Conservation (phyloP, 768 basidiomycete species). For the Epithele typhae region DNA sequence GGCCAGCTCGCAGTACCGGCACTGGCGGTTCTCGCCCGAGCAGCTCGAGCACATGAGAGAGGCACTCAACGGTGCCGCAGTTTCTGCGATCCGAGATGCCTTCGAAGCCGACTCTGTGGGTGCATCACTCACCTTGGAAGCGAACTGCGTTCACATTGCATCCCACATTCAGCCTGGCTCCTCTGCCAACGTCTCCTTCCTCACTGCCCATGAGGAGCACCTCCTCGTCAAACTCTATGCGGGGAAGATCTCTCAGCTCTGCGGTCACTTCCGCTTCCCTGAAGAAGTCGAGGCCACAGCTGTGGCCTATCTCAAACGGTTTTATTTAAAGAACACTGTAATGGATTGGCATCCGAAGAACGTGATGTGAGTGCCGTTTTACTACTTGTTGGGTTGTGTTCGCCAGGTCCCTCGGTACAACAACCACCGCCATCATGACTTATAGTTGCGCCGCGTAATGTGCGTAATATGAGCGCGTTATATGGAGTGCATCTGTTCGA, state of each 20-base stretch:
- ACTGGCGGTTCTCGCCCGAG: slow-evolving; percentile 85
- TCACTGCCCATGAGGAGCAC: slow-evolving; percentile 79
- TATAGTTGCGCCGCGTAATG: too few species aligned
- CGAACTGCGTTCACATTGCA: neutral
- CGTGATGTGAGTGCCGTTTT: slow-evolving; percentile 92
- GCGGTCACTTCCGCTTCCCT: slow-evolving; percentile 80
- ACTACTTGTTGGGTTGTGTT: too few species aligned
- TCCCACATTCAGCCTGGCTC: slow-evolving; percentile 54
- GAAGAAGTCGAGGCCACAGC: slow-evolving; percentile 95
- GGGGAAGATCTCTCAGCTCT: slow-evolving; percentile 80
- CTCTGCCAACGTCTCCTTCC: slow-evolving; percentile 67
- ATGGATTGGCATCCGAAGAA: slow-evolving; percentile 99
- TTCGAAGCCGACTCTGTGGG: slow-evolving; percentile 78
- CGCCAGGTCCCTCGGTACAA: too few species aligned
- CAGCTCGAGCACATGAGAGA: slow-evolving; percentile 56
- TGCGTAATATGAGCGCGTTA: too few species aligned
- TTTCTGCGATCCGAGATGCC: slow-evolving; percentile 69
- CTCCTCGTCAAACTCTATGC: slow-evolving; percentile 87
- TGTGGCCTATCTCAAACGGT: slow-evolving; percentile 88
- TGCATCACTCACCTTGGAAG: too few species aligned
- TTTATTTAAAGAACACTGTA: slow-evolving; percentile 95
- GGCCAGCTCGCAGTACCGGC: slow-evolving; percentile 72
- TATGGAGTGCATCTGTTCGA: too few species aligned
- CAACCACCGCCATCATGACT: too few species aligned
- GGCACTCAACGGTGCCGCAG: slow-evolving; percentile 70